Conservation (phyloP, 2,329 filamentous ascomycete genomes). For the Sphaerulina musiva region DNA sequence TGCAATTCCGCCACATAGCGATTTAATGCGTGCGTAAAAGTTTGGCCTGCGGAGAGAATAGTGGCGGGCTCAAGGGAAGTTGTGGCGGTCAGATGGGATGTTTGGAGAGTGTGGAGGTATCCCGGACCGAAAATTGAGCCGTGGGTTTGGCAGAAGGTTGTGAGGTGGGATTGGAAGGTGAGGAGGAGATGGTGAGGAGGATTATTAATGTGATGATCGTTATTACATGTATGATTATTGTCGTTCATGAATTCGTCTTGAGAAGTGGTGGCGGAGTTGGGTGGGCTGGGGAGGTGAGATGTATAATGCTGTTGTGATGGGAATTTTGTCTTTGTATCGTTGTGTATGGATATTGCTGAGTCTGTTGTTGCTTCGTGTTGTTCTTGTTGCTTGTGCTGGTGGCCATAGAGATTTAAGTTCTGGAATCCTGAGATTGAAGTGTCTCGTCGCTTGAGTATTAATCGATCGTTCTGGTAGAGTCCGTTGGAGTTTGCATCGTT, state of each 20-base stretch:
- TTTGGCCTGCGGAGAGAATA: background rate
- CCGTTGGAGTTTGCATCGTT: conserved; percentile 1
- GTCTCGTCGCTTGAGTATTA: conserved; percentile 4
- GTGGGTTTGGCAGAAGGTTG: background rate
- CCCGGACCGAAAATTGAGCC: background rate
- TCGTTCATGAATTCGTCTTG: conserved; percentile 6
- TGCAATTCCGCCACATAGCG: conserved; percentile 3
- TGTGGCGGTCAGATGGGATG: background rate
- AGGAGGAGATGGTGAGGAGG: too few relatives aligned
- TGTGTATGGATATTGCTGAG: background rate
- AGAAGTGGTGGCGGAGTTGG: background rate
- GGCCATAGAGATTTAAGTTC: background rate
- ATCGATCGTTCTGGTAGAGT: conserved; percentile 4
- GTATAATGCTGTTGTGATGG: background rate
- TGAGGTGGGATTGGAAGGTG: background rate
- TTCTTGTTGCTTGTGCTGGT: background rate
- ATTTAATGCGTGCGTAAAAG: background rate
- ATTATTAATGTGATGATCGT: background rate
- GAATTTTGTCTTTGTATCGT: background rate
- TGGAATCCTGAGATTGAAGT: conserved; percentile 1
- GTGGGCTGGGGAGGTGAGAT: conserved; percentile 1
- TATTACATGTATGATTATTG: background rate
- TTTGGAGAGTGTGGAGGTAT: background rate
- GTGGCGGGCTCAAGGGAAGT: background rate
- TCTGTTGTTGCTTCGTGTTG: background rate